phyloP scores from a whole-genome alignment of 1,284 basidiomycete species.

The Meira nashicola region DNA sequence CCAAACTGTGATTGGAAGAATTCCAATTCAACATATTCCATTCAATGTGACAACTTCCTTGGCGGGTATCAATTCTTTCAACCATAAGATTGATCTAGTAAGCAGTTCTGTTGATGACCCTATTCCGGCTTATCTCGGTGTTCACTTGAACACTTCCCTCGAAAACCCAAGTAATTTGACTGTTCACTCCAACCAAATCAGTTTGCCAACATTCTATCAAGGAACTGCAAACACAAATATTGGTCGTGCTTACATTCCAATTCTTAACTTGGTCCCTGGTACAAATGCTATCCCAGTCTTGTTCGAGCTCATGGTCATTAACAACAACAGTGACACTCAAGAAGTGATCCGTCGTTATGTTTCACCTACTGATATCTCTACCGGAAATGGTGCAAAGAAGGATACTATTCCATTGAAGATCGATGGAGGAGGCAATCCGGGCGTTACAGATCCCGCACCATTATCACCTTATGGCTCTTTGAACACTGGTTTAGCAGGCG shows the following conservation, averaged over 20 bases:
- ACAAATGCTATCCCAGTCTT: conserved; percentile 60
- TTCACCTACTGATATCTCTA: conserved; percentile 18
- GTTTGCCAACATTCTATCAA: conserved; percentile 63
- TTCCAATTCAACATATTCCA: conserved; percentile 61
- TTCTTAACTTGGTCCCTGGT: conserved; percentile 61
- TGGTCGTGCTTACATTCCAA: conserved; percentile 54
- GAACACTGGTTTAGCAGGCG: conserved; percentile 60
- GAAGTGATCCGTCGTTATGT: conserved; percentile 45
- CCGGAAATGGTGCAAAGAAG: conserved; percentile 2
- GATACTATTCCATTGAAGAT: conserved; percentile 13
- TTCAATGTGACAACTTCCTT: conserved; percentile 63
- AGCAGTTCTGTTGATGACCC: conserved; percentile 30
- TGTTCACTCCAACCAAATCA: conserved; percentile 61
- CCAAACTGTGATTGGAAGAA: conserved; percentile 62
- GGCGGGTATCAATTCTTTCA: conserved; percentile 55
- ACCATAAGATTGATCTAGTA: not conserved
- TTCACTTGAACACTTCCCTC: conserved; percentile 28
- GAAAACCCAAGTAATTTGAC: conserved; percentile 57
- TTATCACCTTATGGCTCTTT: conserved; percentile 66
- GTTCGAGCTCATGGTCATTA: conserved; percentile 56
- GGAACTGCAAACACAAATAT: conserved; percentile 53
- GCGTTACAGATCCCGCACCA: conserved; percentile 25
- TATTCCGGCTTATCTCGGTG: conserved; percentile 24
- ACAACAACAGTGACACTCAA: conserved; percentile 63
- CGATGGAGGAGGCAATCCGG: conserved; percentile 41